phyloP scores from a whole-genome alignment of 129 eudicot species.

The Chrysanthemum lavandulifolium region DNA sequence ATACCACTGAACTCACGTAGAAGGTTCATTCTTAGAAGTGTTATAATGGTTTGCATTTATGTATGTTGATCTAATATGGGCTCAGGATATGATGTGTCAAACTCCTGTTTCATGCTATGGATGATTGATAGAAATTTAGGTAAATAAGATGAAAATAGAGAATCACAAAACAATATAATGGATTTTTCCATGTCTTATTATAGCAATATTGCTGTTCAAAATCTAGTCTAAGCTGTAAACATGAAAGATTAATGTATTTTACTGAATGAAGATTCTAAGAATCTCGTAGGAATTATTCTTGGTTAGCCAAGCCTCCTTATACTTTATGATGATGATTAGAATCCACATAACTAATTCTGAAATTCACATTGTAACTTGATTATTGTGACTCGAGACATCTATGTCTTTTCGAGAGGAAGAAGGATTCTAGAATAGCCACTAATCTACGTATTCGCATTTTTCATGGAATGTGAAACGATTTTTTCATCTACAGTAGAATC shows the following conservation, averaged over 20 bases:
- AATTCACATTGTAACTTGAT: not conserved
- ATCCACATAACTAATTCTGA: not conserved
- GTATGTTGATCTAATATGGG: too few species aligned
- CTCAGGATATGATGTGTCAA: not conserved
- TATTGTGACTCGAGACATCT: too few species aligned
- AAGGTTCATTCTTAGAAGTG: not conserved
- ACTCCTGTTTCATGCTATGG: not conserved
- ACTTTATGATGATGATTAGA: not conserved
- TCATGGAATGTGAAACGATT: too few species aligned
- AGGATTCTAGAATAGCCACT: too few species aligned
- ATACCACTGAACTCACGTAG: not conserved
- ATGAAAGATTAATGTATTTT: not conserved
- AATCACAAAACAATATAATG: not conserved
- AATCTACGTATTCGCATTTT: too few species aligned
- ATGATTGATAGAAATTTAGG: too few species aligned
- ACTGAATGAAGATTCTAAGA: not conserved
- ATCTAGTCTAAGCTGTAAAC: not conserved
- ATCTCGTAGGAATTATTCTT: not conserved
- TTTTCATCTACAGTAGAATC: too few species aligned
- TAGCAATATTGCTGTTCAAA: not conserved
- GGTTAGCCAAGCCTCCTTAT: too few species aligned
- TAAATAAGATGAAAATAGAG: not conserved
- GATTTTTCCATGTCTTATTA: not conserved
- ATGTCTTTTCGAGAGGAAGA: too few species aligned
- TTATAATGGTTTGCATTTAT: too few species aligned